These are phyloP conservation scores for Candida khao-thaluensis DNA, from an alignment of 805 yeast genomes.

Conservation along the genomic window DNA sequence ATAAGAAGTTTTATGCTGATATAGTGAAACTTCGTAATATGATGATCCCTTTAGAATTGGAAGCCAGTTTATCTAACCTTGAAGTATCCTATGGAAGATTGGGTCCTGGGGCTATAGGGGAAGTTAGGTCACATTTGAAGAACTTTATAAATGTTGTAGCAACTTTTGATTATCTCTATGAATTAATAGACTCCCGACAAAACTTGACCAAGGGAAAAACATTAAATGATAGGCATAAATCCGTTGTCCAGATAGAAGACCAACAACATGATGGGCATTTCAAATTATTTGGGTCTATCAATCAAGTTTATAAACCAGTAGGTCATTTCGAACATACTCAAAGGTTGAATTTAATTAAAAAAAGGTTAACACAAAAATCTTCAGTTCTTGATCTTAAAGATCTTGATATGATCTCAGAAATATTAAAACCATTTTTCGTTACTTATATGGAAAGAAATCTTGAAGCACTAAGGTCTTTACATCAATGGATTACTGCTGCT, in stretches of 20 bases:
- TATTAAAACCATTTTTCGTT: constrained; percentile 19
- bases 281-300: constrained; percentile 25
- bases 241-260: constrained; percentile 7
- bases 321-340: constrained; percentile 26
- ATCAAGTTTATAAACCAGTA: constrained; percentile 29
- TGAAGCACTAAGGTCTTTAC: constrained; percentile 17
- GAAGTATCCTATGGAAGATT: constrained; percentile 30
- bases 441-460: constrained; percentile 19
- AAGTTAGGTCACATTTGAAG: constrained; percentile 24
- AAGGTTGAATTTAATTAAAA: constrained; percentile 20
- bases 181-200: constrained; percentile 26
- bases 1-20: constrained; percentile 18
- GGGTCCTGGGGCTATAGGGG: constrained; percentile 26
- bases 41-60: constrained; percentile 20
- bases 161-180: constrained; percentile 28
- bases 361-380: constrained; percentile 18
- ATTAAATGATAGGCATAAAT: constrained; percentile 16
- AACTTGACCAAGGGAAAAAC: constrained; percentile 20
- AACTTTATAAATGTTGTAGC: constrained; percentile 22
- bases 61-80: constrained; percentile 18
- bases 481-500: constrained; percentile 29
- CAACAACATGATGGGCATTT: constrained; percentile 15
- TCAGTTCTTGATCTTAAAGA: constrained; percentile 20
- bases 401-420: constrained; percentile 24
- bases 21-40: constrained; percentile 19